phyloP scores from a whole-genome alignment of 768 basidiomycete species.

The Boletus insuetus region DNA sequence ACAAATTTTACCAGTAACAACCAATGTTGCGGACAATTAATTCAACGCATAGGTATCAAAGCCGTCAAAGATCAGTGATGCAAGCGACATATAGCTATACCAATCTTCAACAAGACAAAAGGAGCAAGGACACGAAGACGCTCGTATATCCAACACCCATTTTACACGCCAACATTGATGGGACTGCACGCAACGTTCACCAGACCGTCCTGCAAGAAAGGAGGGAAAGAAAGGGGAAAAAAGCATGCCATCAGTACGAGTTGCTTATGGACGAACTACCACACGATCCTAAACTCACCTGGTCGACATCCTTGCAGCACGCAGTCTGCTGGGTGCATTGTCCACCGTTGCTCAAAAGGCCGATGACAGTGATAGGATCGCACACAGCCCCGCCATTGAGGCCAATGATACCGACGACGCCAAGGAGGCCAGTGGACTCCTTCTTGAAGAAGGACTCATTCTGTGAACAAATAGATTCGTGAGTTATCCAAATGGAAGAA shows the following conservation, averaged over 20 bases:
- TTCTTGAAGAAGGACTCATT: background rate
- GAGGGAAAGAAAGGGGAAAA: too few species aligned
- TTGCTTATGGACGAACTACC: too few species aligned
- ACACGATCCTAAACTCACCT: background rate
- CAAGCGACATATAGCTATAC: too few species aligned
- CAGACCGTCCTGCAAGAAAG: background rate
- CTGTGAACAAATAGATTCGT: background rate
- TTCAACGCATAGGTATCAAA: too few species aligned
- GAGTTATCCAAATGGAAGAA: background rate
- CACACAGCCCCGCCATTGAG: background rate
- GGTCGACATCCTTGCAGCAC: background rate
- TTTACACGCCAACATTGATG: background rate
- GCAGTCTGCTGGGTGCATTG: background rate
- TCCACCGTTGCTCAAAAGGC: background rate
- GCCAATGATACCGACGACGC: background rate
- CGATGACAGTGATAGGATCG: background rate
- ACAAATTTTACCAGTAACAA: too few species aligned
- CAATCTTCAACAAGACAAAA: too few species aligned
- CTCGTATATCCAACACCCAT: background rate
- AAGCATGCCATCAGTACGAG: background rate
- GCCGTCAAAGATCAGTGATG: too few species aligned
- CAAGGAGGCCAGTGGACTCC: background rate
- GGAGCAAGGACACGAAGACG: too few species aligned
- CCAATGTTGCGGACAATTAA: too few species aligned
- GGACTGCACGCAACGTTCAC: background rate